Evolutionary conservation across 768 basidiomycete species (phyloP).

Genomic region (Porpolomopsis calyptriformis): DNA sequence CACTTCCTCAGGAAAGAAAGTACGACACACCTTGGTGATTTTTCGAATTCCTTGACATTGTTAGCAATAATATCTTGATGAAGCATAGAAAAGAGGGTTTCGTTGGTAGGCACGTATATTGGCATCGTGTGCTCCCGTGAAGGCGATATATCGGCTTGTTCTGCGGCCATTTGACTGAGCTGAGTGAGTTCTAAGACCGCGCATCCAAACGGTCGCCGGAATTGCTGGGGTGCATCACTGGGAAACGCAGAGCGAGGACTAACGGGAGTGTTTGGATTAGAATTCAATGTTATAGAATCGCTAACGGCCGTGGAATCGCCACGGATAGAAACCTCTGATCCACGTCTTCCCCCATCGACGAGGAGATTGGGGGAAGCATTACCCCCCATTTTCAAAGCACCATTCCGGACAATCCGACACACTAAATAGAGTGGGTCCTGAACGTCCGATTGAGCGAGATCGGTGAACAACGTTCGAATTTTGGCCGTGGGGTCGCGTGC

Average conservation of each 20-base stretch:
- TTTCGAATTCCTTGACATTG: constrained; percentile 71
- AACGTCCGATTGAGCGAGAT: constrained; percentile 79
- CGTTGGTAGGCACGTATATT: constrained; percentile 75
- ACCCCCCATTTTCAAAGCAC: constrained; percentile 65
- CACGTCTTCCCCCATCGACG: constrained; percentile 37
- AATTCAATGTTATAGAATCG: not conserved
- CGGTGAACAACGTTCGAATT: constrained; percentile 81
- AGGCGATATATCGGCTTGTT: constrained; percentile 51
- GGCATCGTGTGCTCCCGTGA: constrained; percentile 77
- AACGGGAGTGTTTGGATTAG: constrained; percentile 6
- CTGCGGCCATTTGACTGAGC: constrained; percentile 46
- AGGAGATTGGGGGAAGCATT: constrained; percentile 38
- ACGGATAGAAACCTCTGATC: constrained; percentile 41
- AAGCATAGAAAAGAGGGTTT: constrained; percentile 81
- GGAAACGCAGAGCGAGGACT: constrained; percentile 18
- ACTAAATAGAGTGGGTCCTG: constrained; percentile 82
- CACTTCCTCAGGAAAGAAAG: not conserved
- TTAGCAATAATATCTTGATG: constrained; percentile 89
- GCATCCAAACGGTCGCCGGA: constrained; percentile 90
- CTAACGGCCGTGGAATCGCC: constrained; percentile 23
- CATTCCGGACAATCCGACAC: constrained; percentile 83
- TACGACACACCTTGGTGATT: constrained; percentile 56
- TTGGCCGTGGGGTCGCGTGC: constrained; percentile 66
- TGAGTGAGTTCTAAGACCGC: constrained; percentile 83
- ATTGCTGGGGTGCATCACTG: constrained; percentile 34